Base-by-base conservation (phyloP, 495 filamentous ascomycete genomes). In the Aspergillus hancockii region DNA sequence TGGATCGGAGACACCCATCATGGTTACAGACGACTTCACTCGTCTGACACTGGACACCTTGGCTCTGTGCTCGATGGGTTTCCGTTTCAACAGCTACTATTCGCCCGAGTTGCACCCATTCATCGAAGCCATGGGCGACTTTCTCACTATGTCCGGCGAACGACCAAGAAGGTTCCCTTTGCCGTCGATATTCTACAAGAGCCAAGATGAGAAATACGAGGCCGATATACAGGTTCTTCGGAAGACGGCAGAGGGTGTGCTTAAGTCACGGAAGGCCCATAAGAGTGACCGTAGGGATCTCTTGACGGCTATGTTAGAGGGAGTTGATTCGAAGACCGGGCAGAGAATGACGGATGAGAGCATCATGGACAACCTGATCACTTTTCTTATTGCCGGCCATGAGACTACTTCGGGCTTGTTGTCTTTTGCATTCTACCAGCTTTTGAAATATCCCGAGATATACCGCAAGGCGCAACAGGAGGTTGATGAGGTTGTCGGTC, bases 71-170 rank as follows among this genome's bases (percentile, higher is more conserved):
- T 73, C 88, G 0, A 90, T 92, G 87, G 83, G 83, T 30, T 87
- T 79, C 47, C 83, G 89, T n/a, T 92, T 91, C 76, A 92, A 92
- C 65, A 86, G 81, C 18, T 91, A 86, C 67, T 91, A 90, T 62
- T 75, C 78, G 32, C 82, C 87, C 21, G 80, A 85, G 0, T 63
- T 85, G 61, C 87, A 90, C 62, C 86, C 87, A 0, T 90, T 92
- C 61, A 73, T 91, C 25, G 66, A 74, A 28, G 85, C 86, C 9
- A 90, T 91, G 87, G 72, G 71, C 25, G 79, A 73, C 16, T 79
- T 87, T 31, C 71, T 92, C 25, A 28, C 25, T 3, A 28, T 28
- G 25, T 4, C 40, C 60, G 22, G 87, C 83, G 54, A 81, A 83
- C 3, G 83, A 81, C n/a, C 79, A 12, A 67, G 68, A 30, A 77